Evolutionary conservation across 306 rosid species (phyloP).

Genomic region (Acacia melanoxylon): DNA sequence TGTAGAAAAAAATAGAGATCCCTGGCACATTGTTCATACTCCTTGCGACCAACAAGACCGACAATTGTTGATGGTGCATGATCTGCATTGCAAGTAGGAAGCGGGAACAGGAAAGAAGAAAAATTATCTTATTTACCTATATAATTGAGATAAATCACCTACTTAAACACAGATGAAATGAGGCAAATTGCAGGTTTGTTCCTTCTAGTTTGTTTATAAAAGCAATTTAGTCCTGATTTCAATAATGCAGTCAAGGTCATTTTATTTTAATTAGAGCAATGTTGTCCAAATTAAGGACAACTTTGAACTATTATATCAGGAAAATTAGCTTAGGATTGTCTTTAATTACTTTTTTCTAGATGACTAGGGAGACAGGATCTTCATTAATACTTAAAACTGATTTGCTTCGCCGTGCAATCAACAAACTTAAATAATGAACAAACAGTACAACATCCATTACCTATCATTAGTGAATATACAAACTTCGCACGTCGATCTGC

Average conservation of each 20-base stretch:
- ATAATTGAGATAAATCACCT: neutral
- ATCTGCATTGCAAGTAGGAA: conserved; percentile 46
- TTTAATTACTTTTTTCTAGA: neutral
- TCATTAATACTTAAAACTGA: neutral
- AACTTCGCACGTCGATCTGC: conserved; percentile 84
- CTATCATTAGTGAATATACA: conserved; percentile 89
- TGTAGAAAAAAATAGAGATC: conserved; percentile 93
- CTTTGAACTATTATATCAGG: neutral
- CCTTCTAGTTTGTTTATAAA: neutral
- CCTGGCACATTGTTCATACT: conserved; percentile 92
- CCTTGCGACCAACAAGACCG: conserved; percentile 89
- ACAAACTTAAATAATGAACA: conserved; percentile 14
- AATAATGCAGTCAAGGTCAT: neutral
- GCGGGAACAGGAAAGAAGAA: neutral
- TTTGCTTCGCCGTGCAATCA: neutral
- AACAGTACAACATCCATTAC: conserved; percentile 43
- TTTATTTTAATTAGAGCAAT: neutral
- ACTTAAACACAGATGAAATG: neutral
- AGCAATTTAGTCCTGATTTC: neutral
- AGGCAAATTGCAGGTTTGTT: neutral
- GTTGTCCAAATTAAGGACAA: neutral
- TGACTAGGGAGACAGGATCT: neutral
- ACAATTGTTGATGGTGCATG: conserved; percentile 85
- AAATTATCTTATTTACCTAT: neutral
- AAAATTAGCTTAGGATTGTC: neutral